Conservation (phyloP, 805 yeast genomes). For the Myxozyma kluyveri region DNA sequence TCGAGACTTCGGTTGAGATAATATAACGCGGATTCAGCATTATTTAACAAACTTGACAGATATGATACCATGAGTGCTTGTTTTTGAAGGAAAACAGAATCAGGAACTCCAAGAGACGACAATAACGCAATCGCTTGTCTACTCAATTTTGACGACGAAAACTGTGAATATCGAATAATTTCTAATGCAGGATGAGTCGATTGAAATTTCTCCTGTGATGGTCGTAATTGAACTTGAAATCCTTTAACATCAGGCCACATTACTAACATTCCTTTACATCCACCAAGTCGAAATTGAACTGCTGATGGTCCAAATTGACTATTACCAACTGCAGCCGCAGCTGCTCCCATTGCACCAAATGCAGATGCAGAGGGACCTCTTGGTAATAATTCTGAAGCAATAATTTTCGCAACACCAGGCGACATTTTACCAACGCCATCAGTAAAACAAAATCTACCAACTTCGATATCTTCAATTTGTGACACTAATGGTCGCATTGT, state of each 20-base stretch:
- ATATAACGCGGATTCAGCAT: slow-evolving; percentile 1
- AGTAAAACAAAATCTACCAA: slow-evolving; percentile 7
- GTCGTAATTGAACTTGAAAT: slow-evolving; percentile 3
- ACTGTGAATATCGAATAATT: neutral
- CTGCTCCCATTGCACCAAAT: neutral
- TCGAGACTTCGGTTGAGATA: neutral
- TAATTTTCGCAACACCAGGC: slow-evolving; percentile 6
- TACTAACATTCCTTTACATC: slow-evolving; percentile 11
- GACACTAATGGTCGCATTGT: slow-evolving; percentile 41
- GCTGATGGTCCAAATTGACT: slow-evolving; percentile 2
- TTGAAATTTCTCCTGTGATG: slow-evolving; percentile 9
- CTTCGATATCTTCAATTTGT: slow-evolving; percentile 8
- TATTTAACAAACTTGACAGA: neutral
- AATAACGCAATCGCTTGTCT: slow-evolving; percentile 13
- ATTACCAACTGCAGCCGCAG: neutral
- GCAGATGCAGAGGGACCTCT: neutral
- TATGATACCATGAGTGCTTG: slow-evolving; percentile 2
- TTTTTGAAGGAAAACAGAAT: slow-evolving; percentile 2
- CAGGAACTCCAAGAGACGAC: slow-evolving; percentile 10
- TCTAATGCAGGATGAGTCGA: slow-evolving; percentile 4
- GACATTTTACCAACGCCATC: slow-evolving; percentile 20
- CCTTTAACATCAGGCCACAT: slow-evolving; percentile 9
- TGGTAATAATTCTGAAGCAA: slow-evolving; percentile 5
- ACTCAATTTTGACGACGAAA: slow-evolving; percentile 4
- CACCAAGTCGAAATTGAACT: slow-evolving; percentile 17